Base-by-base conservation (phyloP, 345 rosid genomes). In the Eucalyptus pauciflora region DNA sequence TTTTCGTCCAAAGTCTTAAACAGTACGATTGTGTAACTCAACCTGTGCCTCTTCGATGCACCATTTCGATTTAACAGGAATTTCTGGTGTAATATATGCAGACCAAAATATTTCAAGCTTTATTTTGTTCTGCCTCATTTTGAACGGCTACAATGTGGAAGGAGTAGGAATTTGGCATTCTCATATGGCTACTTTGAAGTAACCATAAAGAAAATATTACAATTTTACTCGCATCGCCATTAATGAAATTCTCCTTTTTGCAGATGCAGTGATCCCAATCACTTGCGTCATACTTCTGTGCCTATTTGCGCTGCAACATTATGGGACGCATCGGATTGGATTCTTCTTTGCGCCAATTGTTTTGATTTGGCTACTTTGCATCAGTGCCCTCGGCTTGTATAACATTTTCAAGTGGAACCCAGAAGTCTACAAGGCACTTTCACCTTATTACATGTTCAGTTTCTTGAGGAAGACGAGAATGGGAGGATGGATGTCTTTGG, bases 401-500 rank as follows among this genome's bases (percentile, higher is more conserved):
- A 90, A 90, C 88, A 90, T 88, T n/a, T 52, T 90, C 56, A 49
- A 37, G 27, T 90, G 91, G 91, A 90, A 90, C 76, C 89, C 89
- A 4, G 54, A 88, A 12, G 79, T 90, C 45, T 88, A 85, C 49
- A 43, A 86, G 62, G 91, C 91, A 20, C 88, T 90, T 25, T 88
- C 89, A 37, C 91, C 91, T 16, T 76, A 88, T 69, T 90, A 90
- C 80, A 90, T 90, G 88, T 86, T 88, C 88, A 88, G 56, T 60
- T 90, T 90, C 89, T 54, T 90, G 56, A 88, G 86, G 89, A 88
- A 88, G 86, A 90, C 91, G 16, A 86, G 79, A 69, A 64, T 85
- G 41, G 85, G 86, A 12, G 91, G 91, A 31, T 90, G 91, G 91
- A 86, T 90, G 89, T 90, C 91, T 71, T 86, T 90, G n/a, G 91